These are phyloP conservation scores for Phytomonas sp. DNA, from an alignment of 208 protist genomes.

Conservation along the genomic window DNA sequence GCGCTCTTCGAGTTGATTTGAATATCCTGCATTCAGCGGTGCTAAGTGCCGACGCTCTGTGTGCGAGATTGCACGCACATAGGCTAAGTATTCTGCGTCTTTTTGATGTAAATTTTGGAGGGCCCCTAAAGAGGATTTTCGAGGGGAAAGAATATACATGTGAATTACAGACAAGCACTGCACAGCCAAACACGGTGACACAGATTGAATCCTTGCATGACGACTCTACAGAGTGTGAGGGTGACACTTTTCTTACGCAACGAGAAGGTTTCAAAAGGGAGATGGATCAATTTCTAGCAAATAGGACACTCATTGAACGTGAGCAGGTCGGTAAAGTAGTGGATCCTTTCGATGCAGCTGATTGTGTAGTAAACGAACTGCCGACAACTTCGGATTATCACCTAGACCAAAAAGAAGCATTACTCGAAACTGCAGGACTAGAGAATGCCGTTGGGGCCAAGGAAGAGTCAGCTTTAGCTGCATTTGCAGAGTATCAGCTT, in stretches of 20 bases:
- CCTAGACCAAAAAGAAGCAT: not conserved
- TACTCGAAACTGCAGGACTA: not conserved
- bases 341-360: not conserved
- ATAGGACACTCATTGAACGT: not conserved
- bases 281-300: not conserved
- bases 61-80: not conserved
- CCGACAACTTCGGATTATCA: not conserved
- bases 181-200: not conserved
- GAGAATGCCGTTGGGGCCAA: not conserved
- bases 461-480: not conserved
- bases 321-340: not conserved
- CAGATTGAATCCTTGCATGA: not conserved
- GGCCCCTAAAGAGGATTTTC: not conserved
- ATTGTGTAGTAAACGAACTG: not conserved
- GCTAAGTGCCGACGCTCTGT: not conserved
- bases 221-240: not conserved
- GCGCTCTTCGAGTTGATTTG: slow-evolving; percentile 4
- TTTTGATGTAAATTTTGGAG: not conserved
- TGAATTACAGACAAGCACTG: not conserved
- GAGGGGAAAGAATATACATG: not conserved
- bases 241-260: not conserved
- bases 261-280: not conserved
- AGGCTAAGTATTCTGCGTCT: not conserved
- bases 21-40: not conserved
- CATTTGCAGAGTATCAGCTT: not conserved